These are phyloP conservation scores for Pelargonium nanum DNA, from an alignment of 345 rosid genomes.

Conservation along the genomic window DNA sequence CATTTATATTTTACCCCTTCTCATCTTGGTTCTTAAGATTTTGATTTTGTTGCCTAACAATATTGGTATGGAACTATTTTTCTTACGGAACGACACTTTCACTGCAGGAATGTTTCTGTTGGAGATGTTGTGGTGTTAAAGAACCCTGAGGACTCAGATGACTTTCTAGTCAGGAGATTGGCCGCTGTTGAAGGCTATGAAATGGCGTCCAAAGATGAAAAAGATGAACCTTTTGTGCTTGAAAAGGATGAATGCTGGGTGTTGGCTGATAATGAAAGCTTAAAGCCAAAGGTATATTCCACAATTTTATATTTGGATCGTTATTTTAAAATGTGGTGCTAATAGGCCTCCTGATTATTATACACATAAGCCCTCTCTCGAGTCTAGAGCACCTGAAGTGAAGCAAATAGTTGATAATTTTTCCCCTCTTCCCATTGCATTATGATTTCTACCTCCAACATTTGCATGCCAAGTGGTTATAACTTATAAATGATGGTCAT, in stretches of 20 bases:
- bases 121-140: constrained; percentile 92
- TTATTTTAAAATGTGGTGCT: background rate
- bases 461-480: too few species aligned
- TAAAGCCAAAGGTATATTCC: constrained; percentile 67
- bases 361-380: too few species aligned
- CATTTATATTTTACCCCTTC: too few species aligned
- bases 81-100: too few species aligned
- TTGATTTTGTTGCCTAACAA: too few species aligned
- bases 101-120: constrained; percentile 51
- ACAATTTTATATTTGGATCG: background rate
- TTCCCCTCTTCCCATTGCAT: too few species aligned
- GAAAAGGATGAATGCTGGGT: constrained; percentile 84
- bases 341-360: background rate
- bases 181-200: constrained; percentile 79
- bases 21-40: too few species aligned
- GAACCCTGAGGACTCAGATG: constrained; percentile 55
- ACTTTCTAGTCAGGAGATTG: constrained; percentile 66
- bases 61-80: too few species aligned
- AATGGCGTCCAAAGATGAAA: constrained; percentile 66
- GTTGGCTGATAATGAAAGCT: constrained; percentile 57
- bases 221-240: constrained; percentile 80
- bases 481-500: too few species aligned
- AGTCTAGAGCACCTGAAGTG: too few species aligned
- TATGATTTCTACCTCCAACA: too few species aligned
- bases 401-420: too few species aligned